A percentile compares a stretch with the other conserved stretches of the same genome.
These are phyloP conservation scores for Cystofilobasidium capitatum DNA, from an alignment of 768 basidiomycete genomes.

Conservation along the genomic window DNA sequence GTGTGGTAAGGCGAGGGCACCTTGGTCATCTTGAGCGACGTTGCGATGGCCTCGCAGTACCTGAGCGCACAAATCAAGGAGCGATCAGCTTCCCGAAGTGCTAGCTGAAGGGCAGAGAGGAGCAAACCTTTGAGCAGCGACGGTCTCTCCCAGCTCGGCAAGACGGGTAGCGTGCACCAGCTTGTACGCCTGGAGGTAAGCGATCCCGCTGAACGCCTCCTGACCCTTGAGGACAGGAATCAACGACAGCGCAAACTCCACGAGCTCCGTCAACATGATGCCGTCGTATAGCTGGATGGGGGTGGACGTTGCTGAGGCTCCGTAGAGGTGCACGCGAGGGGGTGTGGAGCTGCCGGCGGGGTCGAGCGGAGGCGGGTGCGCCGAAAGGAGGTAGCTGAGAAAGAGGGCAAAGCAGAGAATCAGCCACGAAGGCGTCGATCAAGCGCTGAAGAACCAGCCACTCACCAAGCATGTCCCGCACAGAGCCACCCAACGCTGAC, in stretches of 20 bases:
- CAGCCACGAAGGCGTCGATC: background rate
- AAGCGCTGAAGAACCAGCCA: constrained; percentile 18
- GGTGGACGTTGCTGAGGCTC: constrained; percentile 5
- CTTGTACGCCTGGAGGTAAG: constrained; percentile 79
- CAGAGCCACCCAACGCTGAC: constrained; percentile 59
- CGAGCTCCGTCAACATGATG: constrained; percentile 75
- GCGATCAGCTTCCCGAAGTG: background rate
- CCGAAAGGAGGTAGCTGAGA: constrained; percentile 72
- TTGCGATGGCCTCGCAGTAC: constrained; percentile 80
- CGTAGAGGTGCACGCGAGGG: constrained; percentile 55
- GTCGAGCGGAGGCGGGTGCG: constrained; percentile 63
- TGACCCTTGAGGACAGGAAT: constrained; percentile 67
- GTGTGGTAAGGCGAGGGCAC: constrained; percentile 53
- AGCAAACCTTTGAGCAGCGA: constrained; percentile 61
- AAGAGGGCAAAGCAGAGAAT: background rate
- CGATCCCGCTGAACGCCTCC: constrained; percentile 69
- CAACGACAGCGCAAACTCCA: constrained; percentile 80
- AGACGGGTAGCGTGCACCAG: constrained; percentile 65
- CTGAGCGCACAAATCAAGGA: constrained; percentile 43
- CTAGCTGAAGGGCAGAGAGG: background rate
- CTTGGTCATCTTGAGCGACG: constrained; percentile 48
- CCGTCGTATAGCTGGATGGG: constrained; percentile 53
- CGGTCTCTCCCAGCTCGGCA: constrained; percentile 71
- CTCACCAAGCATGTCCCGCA: constrained; percentile 87
- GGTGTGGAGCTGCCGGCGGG: constrained; percentile 58